phyloP scores from a whole-genome alignment of 306 rosid genomes.

The Pterocarpus macrocarpus region DNA sequence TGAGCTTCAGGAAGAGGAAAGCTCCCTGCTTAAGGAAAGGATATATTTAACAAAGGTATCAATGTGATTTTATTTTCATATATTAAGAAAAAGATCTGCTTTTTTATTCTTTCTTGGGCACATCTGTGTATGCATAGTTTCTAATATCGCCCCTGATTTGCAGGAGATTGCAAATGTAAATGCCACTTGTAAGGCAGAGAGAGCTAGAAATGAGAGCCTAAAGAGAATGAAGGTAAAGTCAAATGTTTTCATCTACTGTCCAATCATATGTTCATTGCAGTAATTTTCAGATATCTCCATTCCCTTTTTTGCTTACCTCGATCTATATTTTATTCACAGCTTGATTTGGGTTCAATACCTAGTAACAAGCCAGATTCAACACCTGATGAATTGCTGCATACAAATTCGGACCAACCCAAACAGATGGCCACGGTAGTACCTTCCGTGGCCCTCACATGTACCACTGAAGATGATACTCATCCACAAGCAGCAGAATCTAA shows the following conservation, averaged over 20 bases:
- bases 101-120: not conserved
- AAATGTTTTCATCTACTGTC: not conserved
- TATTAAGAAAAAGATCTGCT: not conserved
- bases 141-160: slow-evolving; percentile 20
- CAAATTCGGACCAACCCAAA: slow-evolving; percentile 56
- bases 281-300: not conserved
- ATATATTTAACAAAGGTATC: slow-evolving; percentile 64
- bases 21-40: slow-evolving; percentile 75
- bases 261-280: not conserved
- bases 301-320: not conserved
- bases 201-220: slow-evolving; percentile 70
- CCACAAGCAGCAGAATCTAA: slow-evolving; percentile 52
- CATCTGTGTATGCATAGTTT: not conserved
- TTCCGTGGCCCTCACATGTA: slow-evolving; percentile 31
- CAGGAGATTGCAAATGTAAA: slow-evolving; percentile 72
- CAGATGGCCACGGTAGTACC: slow-evolving; percentile 62
- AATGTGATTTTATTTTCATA: not conserved
- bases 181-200: slow-evolving; percentile 62
- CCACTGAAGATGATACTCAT: slow-evolving; percentile 29
- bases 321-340: slow-evolving; percentile 50
- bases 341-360: slow-evolving; percentile 61
- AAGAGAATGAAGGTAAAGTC: slow-evolving; percentile 83
- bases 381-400: slow-evolving; percentile 35
- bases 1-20: slow-evolving; percentile 86
- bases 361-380: slow-evolving; percentile 41